Evolutionary conservation across 176 grass and related monocot species (phyloP).

Genomic region (Echinochloa phyllopogon): DNA sequence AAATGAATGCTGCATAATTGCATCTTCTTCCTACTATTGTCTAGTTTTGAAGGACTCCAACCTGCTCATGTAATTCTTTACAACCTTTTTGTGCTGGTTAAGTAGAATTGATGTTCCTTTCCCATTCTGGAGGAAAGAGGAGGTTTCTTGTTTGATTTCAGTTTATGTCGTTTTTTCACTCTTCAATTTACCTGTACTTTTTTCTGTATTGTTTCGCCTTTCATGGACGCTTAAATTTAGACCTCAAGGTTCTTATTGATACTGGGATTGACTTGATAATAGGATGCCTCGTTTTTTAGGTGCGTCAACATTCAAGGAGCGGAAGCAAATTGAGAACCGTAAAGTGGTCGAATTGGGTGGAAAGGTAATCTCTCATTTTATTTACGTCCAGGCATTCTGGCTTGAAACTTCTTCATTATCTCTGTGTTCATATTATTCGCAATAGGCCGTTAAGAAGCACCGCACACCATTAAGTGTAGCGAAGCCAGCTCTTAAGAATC

Average conservation of each 20-base stretch:
- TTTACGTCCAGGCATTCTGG: not conserved
- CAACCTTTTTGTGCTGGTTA: not conserved
- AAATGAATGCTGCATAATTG: not conserved
- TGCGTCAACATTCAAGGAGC: constrained; percentile 84
- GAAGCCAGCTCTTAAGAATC: constrained; percentile 91
- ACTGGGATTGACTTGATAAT: not conserved
- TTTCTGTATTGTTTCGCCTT: not conserved
- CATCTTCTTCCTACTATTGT: not conserved
- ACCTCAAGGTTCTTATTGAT: not conserved
- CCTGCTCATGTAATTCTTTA: constrained; percentile 8
- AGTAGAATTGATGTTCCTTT: not conserved
- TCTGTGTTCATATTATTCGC: constrained; percentile 31
- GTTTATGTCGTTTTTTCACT: constrained; percentile 5
- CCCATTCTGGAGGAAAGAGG: not conserved
- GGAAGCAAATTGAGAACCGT: constrained; percentile 76
- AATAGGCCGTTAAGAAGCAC: constrained; percentile 83
- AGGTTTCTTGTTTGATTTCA: not conserved
- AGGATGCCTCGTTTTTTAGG: constrained; percentile 42
- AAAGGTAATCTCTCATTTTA: constrained; percentile 55
- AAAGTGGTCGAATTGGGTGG: constrained; percentile 84
- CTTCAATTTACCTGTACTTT: not conserved
- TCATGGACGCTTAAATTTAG: not conserved
- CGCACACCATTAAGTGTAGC: constrained; percentile 77
- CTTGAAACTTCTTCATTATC: constrained; percentile 24
- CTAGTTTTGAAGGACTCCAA: not conserved